Percentiles rank a stretch among this genome's conserved stretches.
Evolutionary conservation across 768 basidiomycete genomes (phyloP).

Genomic region (Suillus placidus): DNA sequence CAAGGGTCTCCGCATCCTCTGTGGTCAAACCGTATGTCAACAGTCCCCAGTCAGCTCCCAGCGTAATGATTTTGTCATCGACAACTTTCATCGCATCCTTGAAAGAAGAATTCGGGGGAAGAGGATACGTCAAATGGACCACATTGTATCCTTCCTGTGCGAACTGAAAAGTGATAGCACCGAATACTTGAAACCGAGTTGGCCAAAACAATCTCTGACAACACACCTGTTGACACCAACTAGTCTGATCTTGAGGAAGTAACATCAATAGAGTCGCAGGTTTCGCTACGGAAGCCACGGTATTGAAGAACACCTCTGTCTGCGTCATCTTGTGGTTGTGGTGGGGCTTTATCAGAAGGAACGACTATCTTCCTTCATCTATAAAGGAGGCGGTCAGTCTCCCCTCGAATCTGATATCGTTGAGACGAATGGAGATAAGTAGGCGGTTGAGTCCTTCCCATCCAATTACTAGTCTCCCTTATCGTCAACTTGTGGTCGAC

Average conservation of each 20-base stretch:
- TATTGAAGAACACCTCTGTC: conserved; percentile 18
- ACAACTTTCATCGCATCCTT: conserved; percentile 21
- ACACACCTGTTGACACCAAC: conserved; percentile 41
- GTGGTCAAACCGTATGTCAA: conserved; percentile 34
- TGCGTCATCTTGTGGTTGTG: conserved; percentile 11
- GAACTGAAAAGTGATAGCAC: conserved; percentile 25
- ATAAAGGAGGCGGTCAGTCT: not conserved
- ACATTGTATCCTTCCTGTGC: conserved; percentile 45
- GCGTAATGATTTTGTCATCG: conserved; percentile 16
- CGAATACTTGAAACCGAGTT: not conserved
- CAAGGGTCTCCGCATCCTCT: conserved; percentile 24
- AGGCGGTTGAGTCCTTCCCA: not conserved
- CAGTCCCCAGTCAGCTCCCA: conserved; percentile 29
- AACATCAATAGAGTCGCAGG: conserved; percentile 36
- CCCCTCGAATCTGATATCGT: not conserved
- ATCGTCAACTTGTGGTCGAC: not conserved
- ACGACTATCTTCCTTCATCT: not conserved
- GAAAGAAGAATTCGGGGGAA: conserved; percentile 18
- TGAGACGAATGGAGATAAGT: not conserved
- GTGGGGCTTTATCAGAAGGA: not conserved
- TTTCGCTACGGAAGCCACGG: conserved; percentile 32
- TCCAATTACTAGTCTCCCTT: not conserved
- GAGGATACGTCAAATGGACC: conserved; percentile 33
- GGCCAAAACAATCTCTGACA: not conserved
- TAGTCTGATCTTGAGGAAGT: conserved; percentile 32